These are phyloP conservation scores for Aspergillus transmontanensis DNA, from an alignment of 2,329 filamentous ascomycete species.

Conservation along the genomic window DNA sequence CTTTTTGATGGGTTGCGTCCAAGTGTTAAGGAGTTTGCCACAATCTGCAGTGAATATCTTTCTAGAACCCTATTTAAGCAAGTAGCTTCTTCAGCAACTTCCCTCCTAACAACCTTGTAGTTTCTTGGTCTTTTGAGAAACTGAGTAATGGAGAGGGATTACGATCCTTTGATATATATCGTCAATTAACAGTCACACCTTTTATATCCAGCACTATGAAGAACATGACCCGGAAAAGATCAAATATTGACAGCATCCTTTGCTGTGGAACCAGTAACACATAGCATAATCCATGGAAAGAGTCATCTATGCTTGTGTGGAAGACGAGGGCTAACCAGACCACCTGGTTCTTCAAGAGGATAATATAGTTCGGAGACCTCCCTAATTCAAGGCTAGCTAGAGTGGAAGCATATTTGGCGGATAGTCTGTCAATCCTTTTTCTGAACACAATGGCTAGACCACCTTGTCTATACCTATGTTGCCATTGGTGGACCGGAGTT, in stretches of 20 bases:
- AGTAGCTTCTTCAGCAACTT: background rate
- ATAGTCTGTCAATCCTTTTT: background rate
- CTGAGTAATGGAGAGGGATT: too few species aligned
- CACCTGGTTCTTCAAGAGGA: background rate
- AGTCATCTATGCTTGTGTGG: background rate
- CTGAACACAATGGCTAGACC: background rate
- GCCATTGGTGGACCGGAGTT: background rate
- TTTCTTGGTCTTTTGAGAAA: background rate
- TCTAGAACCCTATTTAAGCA: background rate
- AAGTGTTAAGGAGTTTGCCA: background rate
- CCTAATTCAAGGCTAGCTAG: background rate
- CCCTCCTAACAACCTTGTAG: background rate
- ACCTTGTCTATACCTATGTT: background rate
- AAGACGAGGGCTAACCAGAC: background rate
- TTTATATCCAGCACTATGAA: background rate
- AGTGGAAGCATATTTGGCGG: background rate
- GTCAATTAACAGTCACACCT: background rate
- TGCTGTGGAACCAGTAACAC: background rate
- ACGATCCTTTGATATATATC: too few species aligned
- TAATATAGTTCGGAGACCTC: background rate
- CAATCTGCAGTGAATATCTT: background rate
- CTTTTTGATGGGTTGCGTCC: background rate
- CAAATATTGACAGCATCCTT: background rate
- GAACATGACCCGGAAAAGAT: background rate
- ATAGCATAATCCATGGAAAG: background rate